Conservation (phyloP, 192 early-diverging fungal species). For the Coemansia sp. region DNA sequence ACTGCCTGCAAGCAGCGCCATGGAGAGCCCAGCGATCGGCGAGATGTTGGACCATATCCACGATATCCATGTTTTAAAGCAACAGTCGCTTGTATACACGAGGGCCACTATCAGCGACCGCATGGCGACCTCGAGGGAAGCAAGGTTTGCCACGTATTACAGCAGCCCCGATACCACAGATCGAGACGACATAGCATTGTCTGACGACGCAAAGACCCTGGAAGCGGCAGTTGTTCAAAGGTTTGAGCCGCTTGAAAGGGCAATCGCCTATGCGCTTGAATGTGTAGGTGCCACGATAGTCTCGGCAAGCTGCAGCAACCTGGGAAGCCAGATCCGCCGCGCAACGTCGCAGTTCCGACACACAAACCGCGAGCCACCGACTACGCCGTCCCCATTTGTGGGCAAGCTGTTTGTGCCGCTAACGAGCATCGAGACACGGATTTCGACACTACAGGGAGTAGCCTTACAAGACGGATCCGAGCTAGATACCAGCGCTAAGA, state of each 20-base stretch:
- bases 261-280: constrained; percentile 4
- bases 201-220: neutral
- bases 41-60: constrained; percentile 25
- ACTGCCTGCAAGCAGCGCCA: neutral
- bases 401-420: constrained; percentile 23
- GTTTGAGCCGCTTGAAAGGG: constrained; percentile 14
- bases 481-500: neutral
- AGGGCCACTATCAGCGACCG: neutral
- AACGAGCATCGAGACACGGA: constrained; percentile 9
- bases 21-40: constrained; percentile 9
- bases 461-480: neutral
- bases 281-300: constrained; percentile 16
- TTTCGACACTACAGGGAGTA: neutral
- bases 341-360: constrained; percentile 47
- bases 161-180: neutral
- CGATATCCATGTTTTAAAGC: constrained; percentile 17
- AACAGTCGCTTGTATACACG: constrained; percentile 4
- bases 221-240: constrained; percentile 9
- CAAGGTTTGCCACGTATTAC: neutral
- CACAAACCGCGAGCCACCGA: constrained; percentile 38
- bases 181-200: neutral
- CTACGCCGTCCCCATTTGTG: constrained; percentile 26
- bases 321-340: constrained; percentile 44
- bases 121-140: neutral
- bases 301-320: constrained; percentile 15